Evolutionary conservation across 805 yeast species (phyloP), one percentile per base, ranked within the genome.

Genomic region (Nakazawaea holstii): DNA sequence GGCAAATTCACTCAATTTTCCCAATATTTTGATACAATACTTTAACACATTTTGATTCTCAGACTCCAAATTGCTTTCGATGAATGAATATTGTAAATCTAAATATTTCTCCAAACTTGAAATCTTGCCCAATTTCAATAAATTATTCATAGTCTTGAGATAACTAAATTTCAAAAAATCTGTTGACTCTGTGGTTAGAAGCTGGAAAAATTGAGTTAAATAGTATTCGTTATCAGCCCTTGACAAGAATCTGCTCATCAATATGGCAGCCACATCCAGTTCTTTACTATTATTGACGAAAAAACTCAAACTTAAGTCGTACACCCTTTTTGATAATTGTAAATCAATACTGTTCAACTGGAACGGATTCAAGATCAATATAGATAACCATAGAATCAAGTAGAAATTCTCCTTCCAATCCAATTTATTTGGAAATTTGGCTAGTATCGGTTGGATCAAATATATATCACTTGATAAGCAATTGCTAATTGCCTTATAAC

Each of bases 301-400:
- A 45, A 60, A 64, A 1, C 39, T 36, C 3, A 59, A 42, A 0
- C 75, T 71, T 7, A 73, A 51, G 0, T 53, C 49, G 39, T 68
- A 73, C 1, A 83, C 55, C 2, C 59, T 45, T 1, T 55, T 52
- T 4, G 74, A 56, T 6, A 76, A 60, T 0, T 62, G 48, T 0
- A 58, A 49, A 9, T 46, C 41, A 13, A 83, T 61, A 0, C 64
- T 52, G 1, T 61, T 63, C 26, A 91, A 65, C 1, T 77, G 73
- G 57, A 91, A 90, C 0, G 98, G 97, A 0, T 82, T 78, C n/a
- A 86, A 65, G 0, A 81, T 74, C 20, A 90, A 65, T 8, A 83
- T 78, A 0, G 84, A 74, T 8, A 88, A 69, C 96, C 96, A 91
- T 3, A 85, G 66, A 8, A 89, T 62, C 37, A 80, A 58, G 9